A percentile compares a stretch with the other conserved stretches of the same genome.
phyloP scores from a whole-genome alignment of 495 filamentous ascomycete species.

The Annulohypoxylon maeteangense region DNA sequence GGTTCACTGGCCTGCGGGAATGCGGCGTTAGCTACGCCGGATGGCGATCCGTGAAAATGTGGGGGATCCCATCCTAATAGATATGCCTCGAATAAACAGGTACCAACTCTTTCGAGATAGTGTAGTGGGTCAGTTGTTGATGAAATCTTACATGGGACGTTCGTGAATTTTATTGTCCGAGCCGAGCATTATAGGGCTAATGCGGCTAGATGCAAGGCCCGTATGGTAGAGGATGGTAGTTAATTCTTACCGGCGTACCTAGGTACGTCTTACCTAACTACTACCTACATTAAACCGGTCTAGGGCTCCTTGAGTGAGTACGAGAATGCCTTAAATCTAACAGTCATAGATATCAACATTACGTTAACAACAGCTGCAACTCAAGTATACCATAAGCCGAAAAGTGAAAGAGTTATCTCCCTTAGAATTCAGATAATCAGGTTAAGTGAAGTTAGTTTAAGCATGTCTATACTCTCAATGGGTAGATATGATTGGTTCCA shows the following conservation, averaged over 20 bases:
- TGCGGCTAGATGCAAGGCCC: neutral
- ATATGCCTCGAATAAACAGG: neutral
- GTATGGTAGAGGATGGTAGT: neutral
- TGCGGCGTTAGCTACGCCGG: neutral
- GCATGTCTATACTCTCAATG: neutral
- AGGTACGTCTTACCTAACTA: neutral
- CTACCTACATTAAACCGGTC: neutral
- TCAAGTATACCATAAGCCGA: neutral
- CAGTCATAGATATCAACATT: neutral
- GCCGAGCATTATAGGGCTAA: neutral
- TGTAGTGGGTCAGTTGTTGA: neutral
- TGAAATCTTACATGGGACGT: neutral
- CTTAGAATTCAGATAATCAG: neutral
- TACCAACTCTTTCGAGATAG: neutral
- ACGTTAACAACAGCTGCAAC: neutral
- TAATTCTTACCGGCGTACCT: neutral
- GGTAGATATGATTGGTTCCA: neutral
- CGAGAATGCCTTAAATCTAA: neutral
- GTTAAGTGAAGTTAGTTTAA: constrained; percentile 1
- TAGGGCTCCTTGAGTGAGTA: neutral
- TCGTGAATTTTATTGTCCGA: neutral
- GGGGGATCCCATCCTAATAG: too few species aligned
- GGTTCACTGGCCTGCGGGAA: neutral
- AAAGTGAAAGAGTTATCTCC: neutral
- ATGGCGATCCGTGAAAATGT: neutral